Evolutionary conservation across 2,329 filamentous ascomycete genomes (phyloP).

Genomic region (Ophiostoma ulmi): DNA sequence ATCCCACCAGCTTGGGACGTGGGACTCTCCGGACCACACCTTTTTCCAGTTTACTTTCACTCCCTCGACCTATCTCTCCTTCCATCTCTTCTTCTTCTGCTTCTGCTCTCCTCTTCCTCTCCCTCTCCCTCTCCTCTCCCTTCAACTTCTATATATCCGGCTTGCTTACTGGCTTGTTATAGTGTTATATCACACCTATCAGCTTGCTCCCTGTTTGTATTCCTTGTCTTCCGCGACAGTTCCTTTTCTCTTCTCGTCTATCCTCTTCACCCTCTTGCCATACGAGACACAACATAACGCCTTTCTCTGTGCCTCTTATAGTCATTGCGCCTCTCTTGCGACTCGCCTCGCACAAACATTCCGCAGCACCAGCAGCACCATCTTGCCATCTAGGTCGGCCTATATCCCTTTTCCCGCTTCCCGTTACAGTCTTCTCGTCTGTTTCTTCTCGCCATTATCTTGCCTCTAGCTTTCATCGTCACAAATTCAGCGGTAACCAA

Average conservation of each 20-base stretch:
- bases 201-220: neutral
- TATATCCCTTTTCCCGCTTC: neutral
- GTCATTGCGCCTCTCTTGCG: constrained; percentile 19
- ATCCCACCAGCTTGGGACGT: constrained; percentile 1
- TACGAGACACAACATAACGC: constrained; percentile 7
- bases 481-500: neutral
- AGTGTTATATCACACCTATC: neutral
- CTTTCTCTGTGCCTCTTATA: constrained; percentile 1
- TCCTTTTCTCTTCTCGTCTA: neutral
- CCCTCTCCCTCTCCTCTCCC: neutral
- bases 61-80: neutral
- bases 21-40: neutral
- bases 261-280: neutral
- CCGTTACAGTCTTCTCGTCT: neutral
- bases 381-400: neutral
- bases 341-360: constrained; percentile 21
- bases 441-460: neutral
- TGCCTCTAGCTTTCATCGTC: neutral
- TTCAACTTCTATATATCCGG: neutral
- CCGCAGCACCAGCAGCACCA: neutral
- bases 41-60: neutral
- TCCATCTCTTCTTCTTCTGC: neutral
- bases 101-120: neutral
- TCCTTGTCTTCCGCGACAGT: neutral
- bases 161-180: neutral